Conservation (phyloP, 305 asterid genomes). For the Fraxinus nigra region DNA sequence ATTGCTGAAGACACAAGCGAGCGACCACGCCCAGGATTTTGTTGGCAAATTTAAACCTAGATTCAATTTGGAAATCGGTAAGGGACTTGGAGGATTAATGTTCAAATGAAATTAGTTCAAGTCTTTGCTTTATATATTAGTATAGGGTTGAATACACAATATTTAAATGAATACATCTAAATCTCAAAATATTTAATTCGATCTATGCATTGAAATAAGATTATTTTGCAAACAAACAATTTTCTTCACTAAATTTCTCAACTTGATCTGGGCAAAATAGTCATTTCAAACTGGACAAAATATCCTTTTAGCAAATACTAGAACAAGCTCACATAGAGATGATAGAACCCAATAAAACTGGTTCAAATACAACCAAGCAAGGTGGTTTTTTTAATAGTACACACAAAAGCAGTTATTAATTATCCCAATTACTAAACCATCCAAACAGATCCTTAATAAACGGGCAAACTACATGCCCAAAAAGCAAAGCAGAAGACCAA, state of each 20-base stretch:
- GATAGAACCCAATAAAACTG: neutral
- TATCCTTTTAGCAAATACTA: neutral
- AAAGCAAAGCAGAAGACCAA: constrained; percentile 24
- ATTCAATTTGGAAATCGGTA: constrained; percentile 73
- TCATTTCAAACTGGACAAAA: neutral
- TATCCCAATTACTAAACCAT: neutral
- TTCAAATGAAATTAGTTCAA: neutral
- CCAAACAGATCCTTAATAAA: neutral
- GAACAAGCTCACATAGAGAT: neutral
- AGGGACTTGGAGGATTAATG: neutral
- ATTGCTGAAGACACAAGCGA: constrained; percentile 49
- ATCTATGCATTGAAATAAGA: too few relatives aligned
- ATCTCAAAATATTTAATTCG: too few relatives aligned
- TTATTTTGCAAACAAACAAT: too few relatives aligned
- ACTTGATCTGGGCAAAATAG: neutral
- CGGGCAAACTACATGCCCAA: constrained; percentile 14
- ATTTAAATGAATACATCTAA: too few relatives aligned
- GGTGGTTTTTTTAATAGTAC: neutral
- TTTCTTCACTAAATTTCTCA: neutral
- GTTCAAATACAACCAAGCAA: neutral
- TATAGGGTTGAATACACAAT: too few relatives aligned
- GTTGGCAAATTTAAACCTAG: constrained; percentile 84
- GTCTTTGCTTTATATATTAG: neutral
- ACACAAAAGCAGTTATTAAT: neutral
- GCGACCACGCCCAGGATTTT: constrained; percentile 88